These are phyloP conservation scores for Striga asiatica DNA, from an alignment of 257 asterid genomes.

Conservation along the genomic window DNA sequence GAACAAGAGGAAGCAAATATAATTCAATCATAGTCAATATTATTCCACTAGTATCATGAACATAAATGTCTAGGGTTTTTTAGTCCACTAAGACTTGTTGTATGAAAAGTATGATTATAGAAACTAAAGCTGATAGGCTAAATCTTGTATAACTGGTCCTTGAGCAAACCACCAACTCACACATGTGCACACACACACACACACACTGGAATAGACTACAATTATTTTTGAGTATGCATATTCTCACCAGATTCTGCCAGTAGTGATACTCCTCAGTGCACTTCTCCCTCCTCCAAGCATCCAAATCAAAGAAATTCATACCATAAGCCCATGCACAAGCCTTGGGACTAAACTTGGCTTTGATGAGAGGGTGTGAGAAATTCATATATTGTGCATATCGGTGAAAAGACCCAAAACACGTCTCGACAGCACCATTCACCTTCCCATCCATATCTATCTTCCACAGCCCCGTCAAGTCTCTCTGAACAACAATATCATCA, in stretches of 20 bases:
- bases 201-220: not conserved
- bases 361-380: constrained; percentile 64
- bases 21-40: not conserved
- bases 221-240: not conserved
- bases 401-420: constrained; percentile 73
- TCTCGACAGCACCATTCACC: constrained; percentile 81
- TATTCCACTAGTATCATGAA: not conserved
- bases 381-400: constrained; percentile 75
- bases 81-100: not conserved
- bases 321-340: constrained; percentile 92
- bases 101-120: not conserved
- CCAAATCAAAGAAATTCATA: constrained; percentile 75
- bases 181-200: not conserved
- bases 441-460: constrained; percentile 65
- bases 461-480: constrained; percentile 71
- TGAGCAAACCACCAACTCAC: no score
- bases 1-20: not conserved
- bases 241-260: constrained; percentile 65
- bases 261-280: constrained; percentile 73
- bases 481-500: constrained; percentile 71
- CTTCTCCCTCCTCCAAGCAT: constrained; percentile 77
- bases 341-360: constrained; percentile 62
- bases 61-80: not conserved
- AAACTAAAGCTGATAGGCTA: not conserved
- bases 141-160: not conserved